Evolutionary conservation across 208 protist genomes (phyloP), one percentile per base, ranked within the genome.

Genomic region (Wallacemonas collosoma): DNA sequence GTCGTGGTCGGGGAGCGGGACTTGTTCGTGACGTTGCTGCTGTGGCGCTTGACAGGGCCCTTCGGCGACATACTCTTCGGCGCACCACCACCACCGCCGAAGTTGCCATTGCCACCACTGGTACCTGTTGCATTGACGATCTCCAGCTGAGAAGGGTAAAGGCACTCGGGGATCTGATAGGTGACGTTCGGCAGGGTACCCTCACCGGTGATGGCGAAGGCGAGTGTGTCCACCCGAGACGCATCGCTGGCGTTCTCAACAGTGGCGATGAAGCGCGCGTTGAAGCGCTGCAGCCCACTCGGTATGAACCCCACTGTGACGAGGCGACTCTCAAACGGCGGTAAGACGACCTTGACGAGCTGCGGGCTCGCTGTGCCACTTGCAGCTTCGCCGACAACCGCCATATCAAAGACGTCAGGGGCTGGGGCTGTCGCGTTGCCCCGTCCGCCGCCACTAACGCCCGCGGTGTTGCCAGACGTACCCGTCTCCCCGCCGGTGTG

Each of bases 311-410:
- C 88, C 1, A 98, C 79, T 7, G 88, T 97, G 1, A 98, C 93
- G 76, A 98, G 98, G 50, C 95, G 90, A 76, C 96, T 96, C 79
- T 99, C 98, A 74, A 98, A 98, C 7, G 96, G 93, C 14, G 97
- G 95, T 51, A 99, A 90, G 38, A 83, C 68, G 17, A 98, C 58
- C 61, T 57, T 63, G 11, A 76, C 41, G 11, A 35, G 62, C 70
- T 48, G 70, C 64, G 2, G 11, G 14, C 36, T 50, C 35, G 36
- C 72, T 66, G 35, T 39, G 6, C 8, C 35, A 55, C 51, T 26
- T 9, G 56, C 40, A 15, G 55, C 40, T 51, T 81, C 83, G 3
- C 73, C 77, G 51, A 83, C 81, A 39, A 83, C 17, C 3, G 73
- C 45, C 2, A 96, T 39, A 26, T 91, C 76, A 68, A 93, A 96